A percentile compares a stretch with the other conserved stretches of the same genome.
phyloP scores from a whole-genome alignment of 345 rosid genomes.

The Stellera chamaejasme region DNA sequence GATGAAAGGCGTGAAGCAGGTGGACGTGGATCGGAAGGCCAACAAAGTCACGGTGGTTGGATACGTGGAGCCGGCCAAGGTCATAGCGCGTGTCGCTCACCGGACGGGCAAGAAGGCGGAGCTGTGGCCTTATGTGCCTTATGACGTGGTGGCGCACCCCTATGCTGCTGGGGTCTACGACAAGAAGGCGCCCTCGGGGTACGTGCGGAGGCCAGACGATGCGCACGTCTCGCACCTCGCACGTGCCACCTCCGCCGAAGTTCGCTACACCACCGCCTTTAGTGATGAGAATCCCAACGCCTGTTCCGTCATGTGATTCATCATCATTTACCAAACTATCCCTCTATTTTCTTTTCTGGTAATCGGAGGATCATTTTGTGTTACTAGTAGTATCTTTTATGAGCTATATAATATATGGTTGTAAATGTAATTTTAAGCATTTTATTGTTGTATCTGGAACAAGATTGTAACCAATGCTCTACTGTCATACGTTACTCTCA shows the following conservation, averaged over 20 bases:
- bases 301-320: constrained; percentile 62
- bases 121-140: constrained; percentile 91
- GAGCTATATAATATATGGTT: not conserved
- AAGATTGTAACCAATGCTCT: no score
- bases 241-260: constrained; percentile 96
- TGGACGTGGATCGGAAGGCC: constrained; percentile 71
- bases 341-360: not conserved
- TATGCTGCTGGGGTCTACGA: constrained; percentile 89
- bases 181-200: constrained; percentile 80
- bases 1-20: constrained; percentile 78
- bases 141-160: constrained; percentile 82
- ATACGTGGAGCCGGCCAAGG: constrained; percentile 67
- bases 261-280: constrained; percentile 90
- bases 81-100: constrained; percentile 65
- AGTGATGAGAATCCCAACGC: constrained; percentile 80
- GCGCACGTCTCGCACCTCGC: constrained; percentile 56
- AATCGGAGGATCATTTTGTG: not conserved
- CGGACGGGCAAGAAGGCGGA: constrained; percentile 94
- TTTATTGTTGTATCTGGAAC: no score
- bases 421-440: not conserved
- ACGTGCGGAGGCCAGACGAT: constrained; percentile 63
- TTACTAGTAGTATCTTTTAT: not conserved
- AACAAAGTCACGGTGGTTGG: constrained; percentile 83
- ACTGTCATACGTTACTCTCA: no score
- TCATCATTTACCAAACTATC: not conserved